phyloP scores from a whole-genome alignment of 345 rosid genomes.

The Hibiscus trionum region DNA sequence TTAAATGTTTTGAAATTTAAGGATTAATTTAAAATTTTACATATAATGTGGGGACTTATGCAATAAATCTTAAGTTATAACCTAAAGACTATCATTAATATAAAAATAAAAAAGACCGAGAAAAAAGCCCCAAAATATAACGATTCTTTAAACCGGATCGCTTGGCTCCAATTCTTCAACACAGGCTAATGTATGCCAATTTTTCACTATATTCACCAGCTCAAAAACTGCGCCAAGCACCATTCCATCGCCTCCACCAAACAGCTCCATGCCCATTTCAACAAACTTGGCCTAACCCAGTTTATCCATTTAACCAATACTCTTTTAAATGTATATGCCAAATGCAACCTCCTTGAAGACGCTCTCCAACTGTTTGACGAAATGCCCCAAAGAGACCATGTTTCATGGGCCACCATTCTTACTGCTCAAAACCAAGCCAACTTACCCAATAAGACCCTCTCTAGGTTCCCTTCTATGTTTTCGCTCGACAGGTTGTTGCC shows the following conservation, averaged over 20 bases:
- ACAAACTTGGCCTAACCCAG: slow-evolving; percentile 39
- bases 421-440: slow-evolving; percentile 48
- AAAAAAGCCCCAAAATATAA: not conserved
- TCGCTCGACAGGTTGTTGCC: slow-evolving; percentile 31
- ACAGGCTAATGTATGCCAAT: slow-evolving; percentile 22
- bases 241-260: slow-evolving; percentile 24
- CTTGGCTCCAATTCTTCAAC: not conserved
- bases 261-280: slow-evolving; percentile 41
- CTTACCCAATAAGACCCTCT: slow-evolving; percentile 41
- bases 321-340: slow-evolving; percentile 39
- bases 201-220: slow-evolving; percentile 35
- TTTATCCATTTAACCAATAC: slow-evolving; percentile 35
- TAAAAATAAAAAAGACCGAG: no score
- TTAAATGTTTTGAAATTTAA: no score
- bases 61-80: no score
- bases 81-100: no score
- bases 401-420: slow-evolving; percentile 68
- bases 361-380: slow-evolving; percentile 51
- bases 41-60: no score
- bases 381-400: slow-evolving; percentile 54
- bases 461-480: slow-evolving; percentile 34
- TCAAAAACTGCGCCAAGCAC: slow-evolving; percentile 31
- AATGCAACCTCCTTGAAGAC: slow-evolving; percentile 35
- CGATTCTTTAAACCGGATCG: not conserved
- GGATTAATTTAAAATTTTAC: no score